phyloP scores from a whole-genome alignment of 805 yeast genomes.

The Pichia exigua region DNA sequence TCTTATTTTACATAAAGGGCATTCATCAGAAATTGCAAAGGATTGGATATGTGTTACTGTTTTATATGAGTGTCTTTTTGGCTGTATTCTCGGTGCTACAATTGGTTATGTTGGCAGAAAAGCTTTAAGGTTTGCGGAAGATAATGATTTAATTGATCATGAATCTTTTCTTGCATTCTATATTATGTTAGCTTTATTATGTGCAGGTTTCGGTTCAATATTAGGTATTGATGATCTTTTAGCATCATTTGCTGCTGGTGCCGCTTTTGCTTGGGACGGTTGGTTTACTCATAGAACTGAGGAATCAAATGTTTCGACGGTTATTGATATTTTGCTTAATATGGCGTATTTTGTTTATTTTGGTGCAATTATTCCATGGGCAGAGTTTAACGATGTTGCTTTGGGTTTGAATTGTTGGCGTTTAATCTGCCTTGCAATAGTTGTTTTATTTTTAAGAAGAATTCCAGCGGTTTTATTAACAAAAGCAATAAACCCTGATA shows the following conservation, averaged over 20 bases:
- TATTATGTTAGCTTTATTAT: conserved; percentile 45
- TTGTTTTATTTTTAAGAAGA: conserved; percentile 43
- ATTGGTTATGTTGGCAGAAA: conserved; percentile 46
- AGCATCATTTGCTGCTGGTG: conserved; percentile 68
- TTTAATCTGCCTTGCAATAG: conserved; percentile 42
- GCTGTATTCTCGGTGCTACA: conserved; percentile 42
- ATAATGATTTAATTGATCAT: conserved; percentile 45
- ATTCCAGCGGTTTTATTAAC: conserved; percentile 48
- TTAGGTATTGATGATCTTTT: conserved; percentile 65
- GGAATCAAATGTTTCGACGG: conserved; percentile 56
- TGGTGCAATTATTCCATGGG: conserved; percentile 69
- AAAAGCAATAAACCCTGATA: conserved; percentile 53
- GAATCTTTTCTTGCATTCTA: conserved; percentile 53
- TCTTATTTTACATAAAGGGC: conserved; percentile 42
- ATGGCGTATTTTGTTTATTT: conserved; percentile 61
- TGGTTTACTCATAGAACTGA: conserved; percentile 52
- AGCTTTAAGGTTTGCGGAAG: conserved; percentile 46
- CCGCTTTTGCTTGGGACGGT: conserved; percentile 70
- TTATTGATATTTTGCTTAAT: conserved; percentile 56
- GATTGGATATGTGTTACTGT: conserved; percentile 58
- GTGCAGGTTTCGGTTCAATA: conserved; percentile 57
- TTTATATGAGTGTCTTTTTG: conserved; percentile 55
- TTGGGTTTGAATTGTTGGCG: conserved; percentile 48
- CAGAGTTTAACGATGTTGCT: conserved; percentile 38
- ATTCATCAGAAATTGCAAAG: conserved; percentile 44